A percentile compares a stretch with the other conserved stretches of the same genome.
These are phyloP conservation scores for Crithidia acanthocephali DNA, from an alignment of 208 protist genomes.

Conservation along the genomic window DNA sequence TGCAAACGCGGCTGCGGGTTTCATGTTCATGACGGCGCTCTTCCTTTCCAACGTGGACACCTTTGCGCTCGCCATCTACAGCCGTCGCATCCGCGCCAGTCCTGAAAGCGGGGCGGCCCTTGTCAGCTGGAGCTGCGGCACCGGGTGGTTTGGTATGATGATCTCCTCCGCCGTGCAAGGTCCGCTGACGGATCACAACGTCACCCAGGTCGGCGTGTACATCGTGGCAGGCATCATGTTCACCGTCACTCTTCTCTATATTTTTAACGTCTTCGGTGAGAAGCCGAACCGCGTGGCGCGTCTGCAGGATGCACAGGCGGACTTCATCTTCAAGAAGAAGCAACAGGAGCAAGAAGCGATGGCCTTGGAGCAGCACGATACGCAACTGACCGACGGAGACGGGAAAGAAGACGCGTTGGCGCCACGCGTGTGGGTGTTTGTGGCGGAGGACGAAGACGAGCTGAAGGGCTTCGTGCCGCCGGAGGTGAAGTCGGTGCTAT, in stretches of 20 bases:
- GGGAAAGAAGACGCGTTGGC: neutral
- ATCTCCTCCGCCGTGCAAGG: constrained; percentile 51
- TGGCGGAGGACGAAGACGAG: constrained; percentile 10
- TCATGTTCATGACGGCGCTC: constrained; percentile 59
- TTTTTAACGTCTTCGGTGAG: constrained; percentile 72
- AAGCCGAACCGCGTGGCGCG: constrained; percentile 48
- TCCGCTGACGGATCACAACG: constrained; percentile 49
- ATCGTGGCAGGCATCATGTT: constrained; percentile 49
- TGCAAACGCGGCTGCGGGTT: constrained; percentile 40
- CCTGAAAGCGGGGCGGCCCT: constrained; percentile 48
- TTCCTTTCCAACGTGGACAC: constrained; percentile 68
- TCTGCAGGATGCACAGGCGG: constrained; percentile 37
- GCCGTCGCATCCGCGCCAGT: constrained; percentile 49
- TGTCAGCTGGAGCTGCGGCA: constrained; percentile 69
- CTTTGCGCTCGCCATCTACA: constrained; percentile 72
- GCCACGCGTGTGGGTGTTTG: neutral
- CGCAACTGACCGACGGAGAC: neutral
- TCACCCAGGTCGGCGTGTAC: constrained; percentile 45
- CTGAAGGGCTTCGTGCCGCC: constrained; percentile 29
- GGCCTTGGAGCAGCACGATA: neutral
- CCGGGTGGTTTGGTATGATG: constrained; percentile 44
- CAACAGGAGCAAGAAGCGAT: constrained; percentile 2
- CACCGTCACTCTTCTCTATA: constrained; percentile 40
- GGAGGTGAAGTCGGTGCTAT: constrained; percentile 24
- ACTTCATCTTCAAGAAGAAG: constrained; percentile 24